These are phyloP conservation scores for Phytophthora lateralis DNA, from an alignment of 352 stramenopile genomes.

Conservation along the genomic window DNA sequence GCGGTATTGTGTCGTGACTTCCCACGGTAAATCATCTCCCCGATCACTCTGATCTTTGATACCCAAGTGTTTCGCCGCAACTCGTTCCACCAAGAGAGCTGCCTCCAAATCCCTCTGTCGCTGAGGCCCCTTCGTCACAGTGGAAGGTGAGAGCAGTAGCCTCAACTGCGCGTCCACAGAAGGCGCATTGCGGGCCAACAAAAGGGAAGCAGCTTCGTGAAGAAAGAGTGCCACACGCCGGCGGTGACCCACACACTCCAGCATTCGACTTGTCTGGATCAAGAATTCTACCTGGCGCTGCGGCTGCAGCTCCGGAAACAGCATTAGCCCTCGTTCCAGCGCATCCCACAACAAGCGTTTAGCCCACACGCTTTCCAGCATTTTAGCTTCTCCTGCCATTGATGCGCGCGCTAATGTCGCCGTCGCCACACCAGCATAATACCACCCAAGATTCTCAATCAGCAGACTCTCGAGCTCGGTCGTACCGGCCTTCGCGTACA, in stretches of 20 bases:
- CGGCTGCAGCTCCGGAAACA: conserved; percentile 54
- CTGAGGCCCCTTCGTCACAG: conserved; percentile 22
- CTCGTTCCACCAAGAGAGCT: conserved; percentile 57
- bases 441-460: conserved; percentile 73
- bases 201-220: conserved; percentile 64
- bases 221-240: conserved; percentile 74
- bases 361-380: conserved; percentile 64
- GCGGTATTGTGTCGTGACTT: conserved; percentile 50
- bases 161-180: conserved; percentile 20
- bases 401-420: conserved; percentile 15
- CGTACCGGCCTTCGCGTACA: conserved; percentile 73
- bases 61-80: conserved; percentile 55
- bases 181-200: conserved; percentile 42
- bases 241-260: conserved; percentile 65
- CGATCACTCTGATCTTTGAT: conserved; percentile 29
- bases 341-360: conserved; percentile 77
- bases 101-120: conserved; percentile 59
- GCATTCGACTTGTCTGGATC: conserved; percentile 63
- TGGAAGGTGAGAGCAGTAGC: conserved; percentile 35
- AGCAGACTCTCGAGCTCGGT: conserved; percentile 74
- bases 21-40: conserved; percentile 33
- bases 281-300: conserved; percentile 73
- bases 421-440: conserved; percentile 61
- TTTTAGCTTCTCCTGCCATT: conserved; percentile 41
- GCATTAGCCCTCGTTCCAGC: conserved; percentile 57